phyloP scores from a whole-genome alignment of 176 grass and related monocot genomes.

The Cenchrus fungigraminus region DNA sequence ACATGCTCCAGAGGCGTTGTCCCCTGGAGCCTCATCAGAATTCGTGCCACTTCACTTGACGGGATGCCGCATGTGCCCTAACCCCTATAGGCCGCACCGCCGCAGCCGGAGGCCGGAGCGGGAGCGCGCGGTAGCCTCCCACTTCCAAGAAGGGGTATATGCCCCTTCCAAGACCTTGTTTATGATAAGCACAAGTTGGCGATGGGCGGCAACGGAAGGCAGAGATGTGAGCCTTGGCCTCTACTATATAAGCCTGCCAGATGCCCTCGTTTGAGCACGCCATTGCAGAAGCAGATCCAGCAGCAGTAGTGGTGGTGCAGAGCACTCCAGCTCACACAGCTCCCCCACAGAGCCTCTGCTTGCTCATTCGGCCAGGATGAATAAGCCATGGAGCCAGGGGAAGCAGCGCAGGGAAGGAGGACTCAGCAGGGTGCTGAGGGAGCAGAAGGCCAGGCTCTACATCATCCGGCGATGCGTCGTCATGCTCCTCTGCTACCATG shows the following conservation, averaged over 20 bases:
- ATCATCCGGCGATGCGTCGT: conserved; percentile 65
- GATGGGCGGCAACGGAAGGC: background rate
- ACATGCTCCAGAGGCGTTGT: conserved; percentile 43
- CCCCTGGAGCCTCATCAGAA: conserved; percentile 41
- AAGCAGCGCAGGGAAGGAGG: conserved; percentile 39
- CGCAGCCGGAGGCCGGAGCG: background rate
- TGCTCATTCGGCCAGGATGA: conserved; percentile 16
- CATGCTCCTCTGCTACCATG: conserved; percentile 71
- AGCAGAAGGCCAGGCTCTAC: conserved; percentile 66
- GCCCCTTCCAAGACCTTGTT: conserved; percentile 25
- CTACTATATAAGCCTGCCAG: conserved; percentile 45
- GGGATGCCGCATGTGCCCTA: conserved; percentile 36
- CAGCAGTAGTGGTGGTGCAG: background rate
- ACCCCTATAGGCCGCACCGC: background rate
- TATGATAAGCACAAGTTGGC: conserved; percentile 40
- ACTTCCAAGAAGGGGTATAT: conserved; percentile 46
- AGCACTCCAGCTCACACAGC: background rate
- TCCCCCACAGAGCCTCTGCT: background rate
- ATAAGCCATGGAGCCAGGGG: conserved; percentile 42
- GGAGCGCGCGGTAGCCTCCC: conserved; percentile 11
- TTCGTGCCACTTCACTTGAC: conserved; percentile 29
- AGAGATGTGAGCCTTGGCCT: background rate
- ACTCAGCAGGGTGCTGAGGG: conserved; percentile 60
- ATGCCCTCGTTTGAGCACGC: conserved; percentile 34
- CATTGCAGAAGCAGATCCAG: conserved; percentile 35